Percentiles rank a stretch among this genome's conserved stretches.
Conservation (phyloP, 2,329 filamentous ascomycete species). For the Diaporthe humulicola region DNA sequence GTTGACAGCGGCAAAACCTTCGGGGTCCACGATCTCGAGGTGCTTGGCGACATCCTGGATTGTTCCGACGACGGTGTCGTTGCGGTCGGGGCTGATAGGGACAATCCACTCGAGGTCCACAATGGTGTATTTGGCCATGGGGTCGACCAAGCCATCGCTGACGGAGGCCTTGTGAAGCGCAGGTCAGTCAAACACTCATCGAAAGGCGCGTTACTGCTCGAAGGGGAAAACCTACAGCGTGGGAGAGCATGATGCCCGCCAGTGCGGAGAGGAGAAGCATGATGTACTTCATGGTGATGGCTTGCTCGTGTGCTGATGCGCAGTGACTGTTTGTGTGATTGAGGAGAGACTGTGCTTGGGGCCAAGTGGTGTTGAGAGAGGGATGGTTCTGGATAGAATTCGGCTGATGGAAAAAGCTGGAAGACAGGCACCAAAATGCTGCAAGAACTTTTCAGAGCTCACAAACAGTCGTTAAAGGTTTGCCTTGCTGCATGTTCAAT, state of each 20-base stretch:
- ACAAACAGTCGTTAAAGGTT: not conserved
- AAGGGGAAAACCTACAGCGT: not conserved
- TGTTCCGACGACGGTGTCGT: conserved; percentile 2
- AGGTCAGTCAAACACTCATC: not conserved
- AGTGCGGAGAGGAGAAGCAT: conserved; percentile 3
- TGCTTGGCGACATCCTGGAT: conserved; percentile 18
- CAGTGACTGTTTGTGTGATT: not conserved
- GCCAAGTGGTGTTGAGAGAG: not conserved
- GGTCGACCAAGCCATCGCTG: not conserved
- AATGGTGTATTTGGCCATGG: not conserved
- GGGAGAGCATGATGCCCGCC: conserved; percentile 19
- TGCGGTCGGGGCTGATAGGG: not conserved
- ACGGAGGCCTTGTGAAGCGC: not conserved
- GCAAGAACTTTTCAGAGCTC: not conserved
- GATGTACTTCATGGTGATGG: conserved; percentile 16
- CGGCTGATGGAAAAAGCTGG: not conserved
- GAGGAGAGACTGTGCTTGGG: not conserved
- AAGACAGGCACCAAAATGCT: not conserved
- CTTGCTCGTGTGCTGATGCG: too few species aligned
- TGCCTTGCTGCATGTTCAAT: not conserved
- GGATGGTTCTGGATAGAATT: not conserved
- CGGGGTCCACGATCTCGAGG: not conserved
- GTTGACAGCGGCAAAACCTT: not conserved
- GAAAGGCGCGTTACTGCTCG: not conserved
- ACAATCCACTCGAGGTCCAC: conserved; percentile 4